Evolutionary conservation across 768 basidiomycete genomes (phyloP), one percentile per base, ranked within the genome.

Genomic region (Tephrocybe sp.): DNA sequence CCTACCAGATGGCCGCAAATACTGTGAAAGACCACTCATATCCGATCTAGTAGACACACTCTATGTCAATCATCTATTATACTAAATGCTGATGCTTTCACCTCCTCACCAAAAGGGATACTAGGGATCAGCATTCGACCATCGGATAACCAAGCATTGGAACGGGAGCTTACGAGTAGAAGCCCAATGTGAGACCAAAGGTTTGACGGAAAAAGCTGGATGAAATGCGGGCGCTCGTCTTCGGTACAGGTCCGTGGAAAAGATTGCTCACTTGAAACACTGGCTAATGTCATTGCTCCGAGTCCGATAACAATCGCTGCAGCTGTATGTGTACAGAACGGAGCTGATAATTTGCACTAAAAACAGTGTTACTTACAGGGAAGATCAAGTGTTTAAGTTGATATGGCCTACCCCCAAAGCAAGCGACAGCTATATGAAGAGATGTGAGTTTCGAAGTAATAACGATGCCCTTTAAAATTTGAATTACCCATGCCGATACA

Each of bases 401-500:
- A 36, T n/a, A 14, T 13, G 2, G 14, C 65, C 55, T 45, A 72
- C 69, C 67, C 39, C 70, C 70, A 48, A 72, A 72, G 55, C 68
- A 68, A 19, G 70, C 70, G 17, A 70, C 46, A 5, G 69, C 70
- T 72, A n/a, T n/a, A n/a, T 34, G 4, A 30, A 30, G 20, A 41
- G 13, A 33, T 30, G 38, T 22, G 45, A 26, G 26, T 45, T 48
- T 45, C 8, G 17, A 20, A 43, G 3, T 9, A 12, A 11, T 17
- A 34, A 23, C 19, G 14, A 45, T 41, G n/a, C 17, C 23, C 7
- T n/a, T n/a, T 14, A 14, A 12, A n/a, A 4, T 23, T 3, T 2
- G n/a, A 64, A 64, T n/a, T 46, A 70, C 69, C 65, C 69, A 70
- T 72, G 19, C 69, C 70, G 46, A 72, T 67, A 43, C 69, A 72